A percentile compares a stretch with the other conserved stretches of the same genome.
Evolutionary conservation across 140 eudicot genomes (phyloP).

Genomic region (Eryngium alpinum): DNA sequence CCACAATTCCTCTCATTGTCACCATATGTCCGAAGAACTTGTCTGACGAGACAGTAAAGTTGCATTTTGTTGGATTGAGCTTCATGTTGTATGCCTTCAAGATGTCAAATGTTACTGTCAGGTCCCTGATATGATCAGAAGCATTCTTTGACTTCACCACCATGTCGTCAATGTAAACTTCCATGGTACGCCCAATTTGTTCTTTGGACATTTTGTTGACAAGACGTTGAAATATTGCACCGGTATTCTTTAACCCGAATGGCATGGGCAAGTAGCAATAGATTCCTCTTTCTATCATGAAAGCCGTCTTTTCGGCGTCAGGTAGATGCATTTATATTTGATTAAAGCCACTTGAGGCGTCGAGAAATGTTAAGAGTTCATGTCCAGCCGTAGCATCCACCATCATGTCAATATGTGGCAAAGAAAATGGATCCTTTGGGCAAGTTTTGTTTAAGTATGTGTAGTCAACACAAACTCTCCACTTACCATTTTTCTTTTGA

Average conservation of each 20-base stretch:
- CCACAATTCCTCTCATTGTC: background rate
- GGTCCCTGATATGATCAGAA: too few species aligned
- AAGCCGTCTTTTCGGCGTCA: background rate
- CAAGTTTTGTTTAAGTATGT: background rate
- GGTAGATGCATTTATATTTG: background rate
- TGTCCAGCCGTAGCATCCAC: background rate
- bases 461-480: background rate
- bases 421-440: background rate
- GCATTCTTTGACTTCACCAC: too few species aligned
- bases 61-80: background rate
- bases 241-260: background rate
- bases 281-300: background rate
- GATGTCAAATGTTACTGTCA: background rate
- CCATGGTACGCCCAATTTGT: background rate
- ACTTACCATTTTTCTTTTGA: background rate
- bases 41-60: background rate
- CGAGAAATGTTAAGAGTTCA: background rate
- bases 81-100: background rate
- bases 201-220: too few species aligned
- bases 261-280: background rate
- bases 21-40: background rate
- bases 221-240: background rate
- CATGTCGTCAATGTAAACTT: background rate
- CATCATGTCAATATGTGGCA: background rate
- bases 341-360: background rate